Evolutionary conservation across 441 rosid genomes (phyloP).

Genomic region (Adansonia rubrostipa): DNA sequence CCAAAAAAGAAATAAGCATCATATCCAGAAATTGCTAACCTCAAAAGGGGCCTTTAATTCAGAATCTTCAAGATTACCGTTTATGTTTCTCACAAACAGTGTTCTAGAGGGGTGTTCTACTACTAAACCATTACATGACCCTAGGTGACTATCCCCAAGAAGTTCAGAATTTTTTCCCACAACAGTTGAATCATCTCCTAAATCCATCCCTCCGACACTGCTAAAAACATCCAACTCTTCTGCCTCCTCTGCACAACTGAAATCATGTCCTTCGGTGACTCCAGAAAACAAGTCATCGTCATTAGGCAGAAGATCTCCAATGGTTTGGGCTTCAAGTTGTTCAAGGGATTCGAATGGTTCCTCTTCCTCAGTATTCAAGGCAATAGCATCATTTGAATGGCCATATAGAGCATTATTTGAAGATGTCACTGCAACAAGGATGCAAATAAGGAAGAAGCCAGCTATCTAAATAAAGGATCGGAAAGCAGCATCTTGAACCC

Average conservation of each 20-base stretch:
- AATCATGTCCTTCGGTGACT: slow-evolving; percentile 51
- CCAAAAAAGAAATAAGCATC: too few species aligned
- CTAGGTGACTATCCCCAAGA: too few species aligned
- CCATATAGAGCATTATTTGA: slow-evolving; percentile 44
- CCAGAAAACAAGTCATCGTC: slow-evolving; percentile 74
- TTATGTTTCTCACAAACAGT: slow-evolving; percentile 57
- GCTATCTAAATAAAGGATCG: slow-evolving; percentile 15
- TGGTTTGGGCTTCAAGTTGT: not conserved
- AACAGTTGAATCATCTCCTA: slow-evolving; percentile 49
- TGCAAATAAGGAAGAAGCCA: slow-evolving; percentile 13
- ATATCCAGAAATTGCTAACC: slow-evolving; percentile 35
- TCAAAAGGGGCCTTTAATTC: slow-evolving; percentile 59
- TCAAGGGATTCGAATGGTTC: slow-evolving; percentile 9
- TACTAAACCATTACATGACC: too few species aligned
- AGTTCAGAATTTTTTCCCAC: slow-evolving; percentile 27
- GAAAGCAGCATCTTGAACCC: slow-evolving; percentile 28
- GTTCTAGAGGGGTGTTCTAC: slow-evolving; percentile 56
- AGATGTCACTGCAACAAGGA: slow-evolving; percentile 57
- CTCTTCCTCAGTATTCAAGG: slow-evolving; percentile 51
- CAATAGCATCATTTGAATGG: slow-evolving; percentile 50
- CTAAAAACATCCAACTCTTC: slow-evolving; percentile 69
- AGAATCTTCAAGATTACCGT: slow-evolving; percentile 55
- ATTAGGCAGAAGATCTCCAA: slow-evolving; percentile 39
- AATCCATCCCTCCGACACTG: slow-evolving; percentile 73
- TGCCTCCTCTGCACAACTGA: slow-evolving; percentile 42